Conservation (phyloP, 345 rosid genomes). For the Aquilaria yunnanensis region DNA sequence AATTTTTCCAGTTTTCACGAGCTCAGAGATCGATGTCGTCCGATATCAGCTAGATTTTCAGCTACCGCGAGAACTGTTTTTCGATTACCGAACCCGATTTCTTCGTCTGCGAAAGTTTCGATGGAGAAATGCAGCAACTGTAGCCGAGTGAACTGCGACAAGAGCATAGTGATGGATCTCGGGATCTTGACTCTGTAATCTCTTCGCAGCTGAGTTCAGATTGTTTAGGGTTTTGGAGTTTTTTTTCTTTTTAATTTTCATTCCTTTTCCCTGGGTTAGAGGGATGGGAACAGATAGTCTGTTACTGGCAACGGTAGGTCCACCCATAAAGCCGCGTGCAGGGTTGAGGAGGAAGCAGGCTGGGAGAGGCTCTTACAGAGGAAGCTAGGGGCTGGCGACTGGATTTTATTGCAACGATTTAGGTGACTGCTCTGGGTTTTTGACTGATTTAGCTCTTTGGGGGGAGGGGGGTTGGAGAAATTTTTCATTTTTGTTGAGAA, state of each 20-base stretch:
- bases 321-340: constrained; percentile 76
- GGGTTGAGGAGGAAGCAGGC: constrained; percentile 92
- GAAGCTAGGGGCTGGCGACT: constrained; percentile 49
- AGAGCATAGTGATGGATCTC: constrained; percentile 10
- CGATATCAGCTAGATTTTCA: constrained; percentile 62
- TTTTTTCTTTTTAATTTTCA: neutral
- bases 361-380: constrained; percentile 95
- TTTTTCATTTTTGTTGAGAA: constrained; percentile 18
- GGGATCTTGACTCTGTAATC: constrained; percentile 13
- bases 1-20: neutral
- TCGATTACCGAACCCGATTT: neutral
- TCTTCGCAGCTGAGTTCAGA: neutral
- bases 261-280: constrained; percentile 12
- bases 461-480: constrained; percentile 13
- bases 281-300: constrained; percentile 84
- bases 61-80: neutral
- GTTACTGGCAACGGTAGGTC: constrained; percentile 74
- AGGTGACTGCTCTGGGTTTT: constrained; percentile 1
- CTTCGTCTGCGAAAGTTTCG: neutral
- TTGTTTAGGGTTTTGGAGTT: constrained; percentile 7
- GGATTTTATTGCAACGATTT: constrained; percentile 7
- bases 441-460: constrained; percentile 21
- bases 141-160: constrained; percentile 10
- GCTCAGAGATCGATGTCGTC: constrained; percentile 64
- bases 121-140: constrained; percentile 2